Percentiles rank a stretch among this genome's conserved stretches.
Conservation (phyloP, 441 rosid genomes). For the Breynia disticha region DNA sequence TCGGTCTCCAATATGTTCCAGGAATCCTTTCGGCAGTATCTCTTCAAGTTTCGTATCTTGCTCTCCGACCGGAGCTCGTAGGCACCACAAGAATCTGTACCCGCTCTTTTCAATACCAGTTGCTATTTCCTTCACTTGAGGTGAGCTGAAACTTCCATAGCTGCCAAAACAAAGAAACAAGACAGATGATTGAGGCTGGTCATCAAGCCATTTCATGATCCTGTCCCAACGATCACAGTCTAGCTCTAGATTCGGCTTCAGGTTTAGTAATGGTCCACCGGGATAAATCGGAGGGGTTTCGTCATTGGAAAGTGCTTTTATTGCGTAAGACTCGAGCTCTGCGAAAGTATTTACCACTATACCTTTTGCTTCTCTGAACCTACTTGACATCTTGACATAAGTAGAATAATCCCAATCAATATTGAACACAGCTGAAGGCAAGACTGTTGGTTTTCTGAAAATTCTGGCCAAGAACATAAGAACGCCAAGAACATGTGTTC, state of each 20-base stretch:
- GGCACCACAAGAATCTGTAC: conserved; percentile 21
- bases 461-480: too few relatives aligned
- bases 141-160: conserved; percentile 21
- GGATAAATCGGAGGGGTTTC: conserved; percentile 27
- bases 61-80: conserved; percentile 13
- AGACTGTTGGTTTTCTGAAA: too few relatives aligned
- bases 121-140: conserved; percentile 22
- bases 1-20: conserved; percentile 25
- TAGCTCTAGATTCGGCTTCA: background rate
- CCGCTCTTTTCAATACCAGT: conserved; percentile 23
- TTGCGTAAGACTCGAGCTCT: conserved; percentile 40
- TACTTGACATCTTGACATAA: conserved; percentile 6
- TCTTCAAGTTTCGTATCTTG: conserved; percentile 14
- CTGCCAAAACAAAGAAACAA: conserved; percentile 60
- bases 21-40: conserved; percentile 33
- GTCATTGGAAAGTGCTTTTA: conserved; percentile 14
- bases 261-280: conserved; percentile 23
- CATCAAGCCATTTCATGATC: conserved; percentile 35
- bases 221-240: conserved; percentile 9
- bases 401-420: conserved; percentile 14
- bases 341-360: conserved; percentile 47
- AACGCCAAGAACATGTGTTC: too few relatives aligned
- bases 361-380: conserved; percentile 31
- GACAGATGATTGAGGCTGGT: conserved; percentile 35
- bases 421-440: conserved; percentile 23